Percentiles rank a stretch among this genome's conserved stretches.
These are phyloP conservation scores for Picochlorum sp. DNA, from an alignment of 139 green algal genomes.

Conservation along the genomic window DNA sequence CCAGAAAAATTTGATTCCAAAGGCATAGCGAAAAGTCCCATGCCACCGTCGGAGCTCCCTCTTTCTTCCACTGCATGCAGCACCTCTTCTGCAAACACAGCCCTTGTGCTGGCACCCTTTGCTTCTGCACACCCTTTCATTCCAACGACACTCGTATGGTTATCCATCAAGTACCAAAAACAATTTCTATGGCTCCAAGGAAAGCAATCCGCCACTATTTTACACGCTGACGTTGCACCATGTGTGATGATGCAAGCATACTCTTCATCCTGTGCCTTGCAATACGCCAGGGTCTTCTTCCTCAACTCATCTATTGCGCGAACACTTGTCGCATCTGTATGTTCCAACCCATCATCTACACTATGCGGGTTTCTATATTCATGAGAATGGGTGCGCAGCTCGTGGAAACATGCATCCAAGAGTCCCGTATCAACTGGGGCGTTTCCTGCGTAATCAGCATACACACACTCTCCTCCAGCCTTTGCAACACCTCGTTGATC, in stretches of 20 bases:
- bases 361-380: background rate
- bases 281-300: constrained; percentile 30
- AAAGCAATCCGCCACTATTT: constrained; percentile 72
- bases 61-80: constrained; percentile 13
- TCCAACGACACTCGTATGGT: constrained; percentile 80
- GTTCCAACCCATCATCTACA: constrained; percentile 18
- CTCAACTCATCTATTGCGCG: constrained; percentile 13
- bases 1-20: constrained; percentile 85
- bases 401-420: constrained; percentile 14
- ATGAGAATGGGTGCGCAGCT: background rate
- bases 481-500: no score
- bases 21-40: constrained; percentile 61
- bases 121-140: constrained; percentile 53
- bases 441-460: constrained; percentile 61
- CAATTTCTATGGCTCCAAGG: constrained; percentile 47
- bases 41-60: constrained; percentile 7
- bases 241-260: constrained; percentile 43
- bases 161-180: constrained; percentile 53
- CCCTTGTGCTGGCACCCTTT: constrained; percentile 8
- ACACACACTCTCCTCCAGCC: constrained; percentile 14
- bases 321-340: constrained; percentile 17
- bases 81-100: constrained; percentile 4
- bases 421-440: constrained; percentile 49
- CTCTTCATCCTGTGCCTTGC: constrained; percentile 20
- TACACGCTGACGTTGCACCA: constrained; percentile 45